A percentile compares a stretch with the other conserved stretches of the same genome.
Conservation (phyloP, 805 yeast genomes). For the Barnettozyma wickerhamii region DNA sequence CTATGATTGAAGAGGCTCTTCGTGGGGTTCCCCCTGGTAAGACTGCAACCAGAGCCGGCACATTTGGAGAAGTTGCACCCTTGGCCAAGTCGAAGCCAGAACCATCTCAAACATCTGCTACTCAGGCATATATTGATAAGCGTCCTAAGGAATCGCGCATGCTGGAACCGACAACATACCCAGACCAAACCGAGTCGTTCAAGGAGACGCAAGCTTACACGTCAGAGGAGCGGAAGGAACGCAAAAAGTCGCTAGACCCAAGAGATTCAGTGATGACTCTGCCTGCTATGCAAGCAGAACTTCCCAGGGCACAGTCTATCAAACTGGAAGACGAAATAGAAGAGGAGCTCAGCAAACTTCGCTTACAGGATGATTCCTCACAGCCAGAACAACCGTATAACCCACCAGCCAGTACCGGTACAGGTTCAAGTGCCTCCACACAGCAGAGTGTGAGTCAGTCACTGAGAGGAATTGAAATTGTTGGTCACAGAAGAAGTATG, state of each 20-base stretch:
- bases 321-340: background rate
- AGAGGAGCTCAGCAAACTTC: background rate
- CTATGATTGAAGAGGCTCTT: background rate
- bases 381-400: background rate
- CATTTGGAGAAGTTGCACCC: background rate
- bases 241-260: slow-evolving; percentile 7
- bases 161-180: no score
- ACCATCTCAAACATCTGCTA: background rate
- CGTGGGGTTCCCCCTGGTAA: background rate
- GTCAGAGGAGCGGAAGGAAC: background rate
- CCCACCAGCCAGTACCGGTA: background rate
- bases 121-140: no score
- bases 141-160: no score
- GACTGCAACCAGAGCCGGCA: background rate
- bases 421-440: background rate
- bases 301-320: background rate
- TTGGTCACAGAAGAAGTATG: slow-evolving; percentile 28
- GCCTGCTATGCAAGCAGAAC: background rate
- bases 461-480: slow-evolving; percentile 27
- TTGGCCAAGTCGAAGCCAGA: background rate
- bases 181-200: no score
- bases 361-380: background rate
- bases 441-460: slow-evolving; percentile 9
- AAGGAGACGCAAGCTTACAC: no score
- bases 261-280: slow-evolving; percentile 1